A percentile compares a stretch with the other conserved stretches of the same genome.
These are phyloP conservation scores for Meira nashicola DNA, from an alignment of 1,284 basidiomycete species.

Conservation along the genomic window DNA sequence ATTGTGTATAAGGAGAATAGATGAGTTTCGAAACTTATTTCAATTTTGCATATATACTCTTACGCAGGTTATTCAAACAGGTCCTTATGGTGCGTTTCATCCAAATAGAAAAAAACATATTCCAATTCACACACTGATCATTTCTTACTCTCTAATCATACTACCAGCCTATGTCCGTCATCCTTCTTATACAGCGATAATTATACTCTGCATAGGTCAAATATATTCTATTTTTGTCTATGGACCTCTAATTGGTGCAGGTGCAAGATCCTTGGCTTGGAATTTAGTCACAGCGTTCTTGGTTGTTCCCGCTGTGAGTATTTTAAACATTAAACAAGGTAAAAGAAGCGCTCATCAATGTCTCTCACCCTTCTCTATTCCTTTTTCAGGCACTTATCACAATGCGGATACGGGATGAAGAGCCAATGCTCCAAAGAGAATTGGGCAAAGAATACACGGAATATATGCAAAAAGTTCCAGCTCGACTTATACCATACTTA, in stretches of 20 bases:
- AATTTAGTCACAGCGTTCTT: background rate
- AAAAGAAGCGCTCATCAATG: background rate
- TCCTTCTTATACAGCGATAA: conserved; percentile 12
- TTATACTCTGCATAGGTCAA: background rate
- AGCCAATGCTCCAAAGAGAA: conserved; percentile 3
- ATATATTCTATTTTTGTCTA: background rate
- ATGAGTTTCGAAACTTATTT: background rate
- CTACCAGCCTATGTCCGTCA: conserved; percentile 11
- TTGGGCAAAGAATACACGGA: conserved; percentile 2
- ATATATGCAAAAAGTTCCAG: background rate
- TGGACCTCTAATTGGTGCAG: background rate
- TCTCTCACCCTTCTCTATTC: background rate
- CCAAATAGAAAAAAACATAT: no score
- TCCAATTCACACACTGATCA: background rate
- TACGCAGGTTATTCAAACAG: conserved; percentile 10
- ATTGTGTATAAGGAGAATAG: background rate
- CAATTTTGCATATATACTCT: background rate
- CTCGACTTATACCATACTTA: background rate
- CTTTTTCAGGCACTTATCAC: background rate
- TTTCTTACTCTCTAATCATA: background rate
- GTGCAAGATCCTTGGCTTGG: background rate
- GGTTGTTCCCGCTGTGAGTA: conserved; percentile 3
- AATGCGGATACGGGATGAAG: conserved; percentile 4
- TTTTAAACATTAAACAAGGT: background rate
- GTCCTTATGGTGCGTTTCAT: conserved; percentile 8